These are phyloP conservation scores for Phyllosticta citrichinensis DNA, from an alignment of 2,329 filamentous ascomycete genomes.

Conservation along the genomic window DNA sequence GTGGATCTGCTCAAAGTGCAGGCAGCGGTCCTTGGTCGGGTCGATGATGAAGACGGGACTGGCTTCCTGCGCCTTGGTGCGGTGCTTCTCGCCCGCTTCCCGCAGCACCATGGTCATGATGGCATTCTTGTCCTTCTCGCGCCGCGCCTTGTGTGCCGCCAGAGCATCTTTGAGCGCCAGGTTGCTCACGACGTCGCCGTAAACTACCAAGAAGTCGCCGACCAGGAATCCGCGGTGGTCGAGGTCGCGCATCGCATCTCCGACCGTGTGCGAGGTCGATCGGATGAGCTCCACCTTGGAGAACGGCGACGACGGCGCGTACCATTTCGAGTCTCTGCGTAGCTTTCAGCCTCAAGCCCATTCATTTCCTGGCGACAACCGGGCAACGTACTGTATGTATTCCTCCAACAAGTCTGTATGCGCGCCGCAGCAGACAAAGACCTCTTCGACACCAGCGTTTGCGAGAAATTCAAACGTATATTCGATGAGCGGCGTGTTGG, in stretches of 20 bases:
- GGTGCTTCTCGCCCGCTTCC: slow-evolving; percentile 63
- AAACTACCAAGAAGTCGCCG: slow-evolving; percentile 85
- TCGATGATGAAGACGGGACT: slow-evolving; percentile 83
- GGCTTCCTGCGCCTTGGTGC: slow-evolving; percentile 65
- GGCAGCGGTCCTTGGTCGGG: slow-evolving; percentile 64
- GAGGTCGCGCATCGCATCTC: slow-evolving; percentile 89
- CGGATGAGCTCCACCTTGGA: slow-evolving; percentile 73
- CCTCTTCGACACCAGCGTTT: slow-evolving; percentile 88
- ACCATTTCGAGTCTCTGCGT: slow-evolving; percentile 60
- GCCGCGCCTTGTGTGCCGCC: slow-evolving; percentile 67
- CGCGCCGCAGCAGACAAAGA: slow-evolving; percentile 83
- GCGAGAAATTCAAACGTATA: slow-evolving; percentile 95
- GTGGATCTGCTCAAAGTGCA: slow-evolving; percentile 90
- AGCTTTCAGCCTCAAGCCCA: neutral
- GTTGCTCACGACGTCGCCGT: slow-evolving; percentile 87
- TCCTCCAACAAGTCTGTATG: slow-evolving; percentile 80
- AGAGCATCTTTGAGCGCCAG: slow-evolving; percentile 72
- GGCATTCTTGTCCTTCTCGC: slow-evolving; percentile 77
- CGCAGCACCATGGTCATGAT: slow-evolving; percentile 96
- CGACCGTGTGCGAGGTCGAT: slow-evolving; percentile 76
- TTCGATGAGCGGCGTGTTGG: slow-evolving; percentile 90
- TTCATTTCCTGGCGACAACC: slow-evolving; percentile 10
- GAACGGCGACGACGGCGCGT: slow-evolving; percentile 66
- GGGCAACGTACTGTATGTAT: slow-evolving; percentile 54
- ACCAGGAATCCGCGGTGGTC: slow-evolving; percentile 77